Conservation (phyloP, 2,329 filamentous ascomycete genomes). For the Epichloe sylvatica region DNA sequence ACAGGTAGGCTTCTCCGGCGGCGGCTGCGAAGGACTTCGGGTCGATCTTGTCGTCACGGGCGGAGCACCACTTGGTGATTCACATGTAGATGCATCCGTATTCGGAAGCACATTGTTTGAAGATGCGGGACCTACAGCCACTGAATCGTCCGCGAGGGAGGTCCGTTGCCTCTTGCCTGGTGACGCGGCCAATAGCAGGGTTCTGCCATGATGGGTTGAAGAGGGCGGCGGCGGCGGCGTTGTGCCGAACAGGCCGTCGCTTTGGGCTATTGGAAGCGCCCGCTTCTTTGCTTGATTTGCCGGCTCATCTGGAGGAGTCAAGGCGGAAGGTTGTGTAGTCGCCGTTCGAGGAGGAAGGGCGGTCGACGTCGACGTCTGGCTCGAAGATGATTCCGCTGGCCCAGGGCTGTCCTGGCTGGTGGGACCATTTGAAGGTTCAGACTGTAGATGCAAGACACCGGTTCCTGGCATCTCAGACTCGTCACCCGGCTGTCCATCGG, state of each 20-base stretch:
- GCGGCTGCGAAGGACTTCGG: background rate
- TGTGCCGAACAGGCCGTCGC: conserved; percentile 10
- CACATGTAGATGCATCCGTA: background rate
- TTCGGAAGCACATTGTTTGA: background rate
- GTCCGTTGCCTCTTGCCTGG: conserved; percentile 22
- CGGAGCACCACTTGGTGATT: conserved; percentile 1
- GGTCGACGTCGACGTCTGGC: conserved; percentile 19
- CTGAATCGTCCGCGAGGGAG: conserved; percentile 12
- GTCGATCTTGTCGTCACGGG: background rate
- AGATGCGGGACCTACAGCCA: background rate
- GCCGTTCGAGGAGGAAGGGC: conserved; percentile 26
- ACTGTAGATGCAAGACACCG: conserved; percentile 30
- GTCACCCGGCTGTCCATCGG: conserved; percentile 31
- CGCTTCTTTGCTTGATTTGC: conserved; percentile 30
- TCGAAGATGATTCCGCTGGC: conserved; percentile 14
- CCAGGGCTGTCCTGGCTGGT: conserved; percentile 14
- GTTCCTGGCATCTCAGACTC: conserved; percentile 36
- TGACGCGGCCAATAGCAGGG: conserved; percentile 16
- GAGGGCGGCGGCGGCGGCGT: conserved; percentile 12
- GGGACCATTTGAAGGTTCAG: conserved; percentile 17
- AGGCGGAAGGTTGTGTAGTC: conserved; percentile 27
- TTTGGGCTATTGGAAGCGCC: conserved; percentile 14
- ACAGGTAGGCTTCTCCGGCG: background rate
- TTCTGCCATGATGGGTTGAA: conserved; percentile 17
- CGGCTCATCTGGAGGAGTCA: conserved; percentile 43